Evolutionary conservation across 768 basidiomycete genomes (phyloP), one percentile per base, ranked within the genome.

Genomic region (Amylocystis lapponica): DNA sequence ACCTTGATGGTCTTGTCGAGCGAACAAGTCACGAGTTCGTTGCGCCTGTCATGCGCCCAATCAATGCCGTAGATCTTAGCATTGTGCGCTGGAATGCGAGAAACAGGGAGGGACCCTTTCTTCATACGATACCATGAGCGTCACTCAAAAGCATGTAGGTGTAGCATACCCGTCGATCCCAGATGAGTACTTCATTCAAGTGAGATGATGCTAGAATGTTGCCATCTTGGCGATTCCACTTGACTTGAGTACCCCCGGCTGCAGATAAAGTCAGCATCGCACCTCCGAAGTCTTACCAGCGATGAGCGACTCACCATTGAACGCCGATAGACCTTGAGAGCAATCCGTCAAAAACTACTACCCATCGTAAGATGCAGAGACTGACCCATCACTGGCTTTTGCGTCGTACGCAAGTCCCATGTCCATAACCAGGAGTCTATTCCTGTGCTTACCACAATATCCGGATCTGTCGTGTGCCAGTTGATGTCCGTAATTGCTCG

Each of bases 401-500:
- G 49, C 0, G 55, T 42, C 1, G 56, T 54, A 10, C 81, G 72
- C 19, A 99, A 56, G 61, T 98, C 96, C 94, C 95, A 99, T 12
- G 83, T 81, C 82, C 90, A 88, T 16, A 97, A 63, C 81, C 94
- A 96, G 0, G 93, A 84, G 58, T 99, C 96, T 39, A 99, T 86
- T 0, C 89, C 86, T 0, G 86, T 91, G 36, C 93, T 95, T 2
- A 86, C 84, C 14, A 98, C 86, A 11, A 81, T 70, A 45, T 96
- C 81, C 4, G 86, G 85, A 53, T 93, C 83, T 4, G 76, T 75
- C 0, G 85, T 84, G 55, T 92, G 89, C 95, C 95, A 99, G 58
- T 99, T 98, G 57, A 98, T 90, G 57, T 99, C 96, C 3, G 96
- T 97, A 41, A 99, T 93, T 4, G 93, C 92, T 34, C 95, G 82